Evolutionary conservation across 1,139 yeast genomes (phyloP).

Genomic region (Wickerhamomyces sp.): DNA sequence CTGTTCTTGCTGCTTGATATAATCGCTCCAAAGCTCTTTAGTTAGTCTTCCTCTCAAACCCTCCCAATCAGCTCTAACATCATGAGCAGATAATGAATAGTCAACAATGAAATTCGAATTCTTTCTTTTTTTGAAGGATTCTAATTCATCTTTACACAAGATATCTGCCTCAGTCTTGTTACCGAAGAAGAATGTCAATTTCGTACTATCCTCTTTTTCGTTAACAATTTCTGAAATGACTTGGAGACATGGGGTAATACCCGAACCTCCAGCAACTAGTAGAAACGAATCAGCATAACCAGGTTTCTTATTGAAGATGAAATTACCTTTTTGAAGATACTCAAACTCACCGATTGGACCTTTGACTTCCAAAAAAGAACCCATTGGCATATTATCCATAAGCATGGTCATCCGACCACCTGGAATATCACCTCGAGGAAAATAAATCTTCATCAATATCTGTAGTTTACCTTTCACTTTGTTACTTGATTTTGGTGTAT

Average conservation of each 20-base stretch:
- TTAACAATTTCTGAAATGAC: conserved; percentile 43
- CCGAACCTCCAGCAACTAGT: conserved; percentile 56
- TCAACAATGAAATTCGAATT: conserved; percentile 41
- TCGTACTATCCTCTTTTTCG: conserved; percentile 43
- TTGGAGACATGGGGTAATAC: conserved; percentile 55
- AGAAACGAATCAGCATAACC: conserved; percentile 35
- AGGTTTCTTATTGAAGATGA: conserved; percentile 19
- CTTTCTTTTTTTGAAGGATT: conserved; percentile 29
- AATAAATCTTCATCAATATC: conserved; percentile 27
- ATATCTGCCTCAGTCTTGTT: conserved; percentile 43
- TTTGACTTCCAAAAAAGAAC: conserved; percentile 32
- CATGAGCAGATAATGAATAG: conserved; percentile 39
- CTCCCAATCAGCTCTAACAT: conserved; percentile 33
- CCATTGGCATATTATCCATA: conserved; percentile 24
- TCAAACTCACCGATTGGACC: conserved; percentile 61
- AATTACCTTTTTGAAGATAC: conserved; percentile 42
- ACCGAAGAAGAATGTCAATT: conserved; percentile 44
- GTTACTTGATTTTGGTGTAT: conserved; percentile 42
- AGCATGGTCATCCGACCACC: conserved; percentile 29
- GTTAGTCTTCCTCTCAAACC: conserved; percentile 29
- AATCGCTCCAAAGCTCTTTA: conserved; percentile 12
- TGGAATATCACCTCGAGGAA: conserved; percentile 24
- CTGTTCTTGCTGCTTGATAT: conserved; percentile 11
- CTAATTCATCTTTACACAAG: conserved; percentile 44
- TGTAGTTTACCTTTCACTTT: conserved; percentile 24